phyloP scores from a whole-genome alignment of 306 rosid genomes.

The Cyclanthera cordifolia region DNA sequence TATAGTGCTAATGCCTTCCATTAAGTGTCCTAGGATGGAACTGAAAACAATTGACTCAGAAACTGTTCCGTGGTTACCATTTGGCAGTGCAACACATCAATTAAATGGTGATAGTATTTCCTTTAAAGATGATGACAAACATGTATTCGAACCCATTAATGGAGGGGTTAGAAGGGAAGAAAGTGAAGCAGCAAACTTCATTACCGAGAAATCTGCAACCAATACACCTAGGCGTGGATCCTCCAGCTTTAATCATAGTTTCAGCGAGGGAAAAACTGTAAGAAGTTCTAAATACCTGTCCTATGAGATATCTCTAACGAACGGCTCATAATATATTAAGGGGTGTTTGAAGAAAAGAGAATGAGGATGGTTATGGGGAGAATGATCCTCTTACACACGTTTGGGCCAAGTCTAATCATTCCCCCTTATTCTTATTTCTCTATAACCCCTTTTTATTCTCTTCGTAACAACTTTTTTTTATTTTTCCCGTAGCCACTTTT shows the following conservation, averaged over 20 bases:
- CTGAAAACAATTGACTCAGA: slow-evolving; percentile 24
- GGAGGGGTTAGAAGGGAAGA: slow-evolving; percentile 22
- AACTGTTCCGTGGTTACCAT: slow-evolving; percentile 23
- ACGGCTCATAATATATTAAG: background rate
- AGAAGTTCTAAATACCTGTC: slow-evolving; percentile 6
- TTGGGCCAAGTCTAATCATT: too few species aligned
- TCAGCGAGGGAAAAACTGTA: slow-evolving; percentile 51
- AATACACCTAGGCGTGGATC: slow-evolving; percentile 22
- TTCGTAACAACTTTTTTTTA: too few species aligned
- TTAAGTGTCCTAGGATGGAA: slow-evolving; percentile 31
- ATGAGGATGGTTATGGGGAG: too few species aligned
- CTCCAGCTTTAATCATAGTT: slow-evolving; percentile 32
- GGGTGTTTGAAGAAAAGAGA: background rate
- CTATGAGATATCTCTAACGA: background rate
- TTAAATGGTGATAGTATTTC: slow-evolving; percentile 32
- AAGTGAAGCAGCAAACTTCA: slow-evolving; percentile 21
- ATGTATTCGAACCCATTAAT: slow-evolving; percentile 23
- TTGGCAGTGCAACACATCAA: slow-evolving; percentile 21
- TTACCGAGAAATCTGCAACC: slow-evolving; percentile 22
- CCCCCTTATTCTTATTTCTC: too few species aligned
- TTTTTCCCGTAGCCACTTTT: too few species aligned
- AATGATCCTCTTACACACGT: too few species aligned
- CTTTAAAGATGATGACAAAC: slow-evolving; percentile 25
- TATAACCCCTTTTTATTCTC: too few species aligned
- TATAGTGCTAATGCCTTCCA: slow-evolving; percentile 65